Evolutionary conservation across 2,329 filamentous ascomycete species (phyloP).

Genomic region (Calycina herbarum): DNA sequence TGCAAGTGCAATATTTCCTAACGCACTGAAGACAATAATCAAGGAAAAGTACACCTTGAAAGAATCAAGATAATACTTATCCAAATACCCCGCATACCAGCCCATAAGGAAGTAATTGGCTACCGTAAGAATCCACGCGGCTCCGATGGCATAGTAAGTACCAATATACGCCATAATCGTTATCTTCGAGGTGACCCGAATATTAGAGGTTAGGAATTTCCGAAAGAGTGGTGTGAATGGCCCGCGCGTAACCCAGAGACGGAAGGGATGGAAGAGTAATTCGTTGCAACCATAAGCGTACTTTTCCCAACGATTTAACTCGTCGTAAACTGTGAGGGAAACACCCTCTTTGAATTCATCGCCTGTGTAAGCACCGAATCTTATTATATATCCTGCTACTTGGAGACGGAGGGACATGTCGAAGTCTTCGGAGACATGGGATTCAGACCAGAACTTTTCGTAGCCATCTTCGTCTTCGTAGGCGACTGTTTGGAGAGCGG

Average conservation of each 20-base stretch:
- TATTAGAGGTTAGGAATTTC: slow-evolving; percentile 59
- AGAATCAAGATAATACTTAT: slow-evolving; percentile 66
- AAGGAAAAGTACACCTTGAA: slow-evolving; percentile 65
- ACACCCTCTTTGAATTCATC: slow-evolving; percentile 73
- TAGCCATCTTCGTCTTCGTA: slow-evolving; percentile 52
- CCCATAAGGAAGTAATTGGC: slow-evolving; percentile 72
- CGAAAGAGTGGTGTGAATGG: slow-evolving; percentile 66
- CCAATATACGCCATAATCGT: slow-evolving; percentile 71
- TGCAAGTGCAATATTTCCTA: slow-evolving; percentile 50
- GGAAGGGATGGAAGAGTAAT: slow-evolving; percentile 66
- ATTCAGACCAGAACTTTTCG: slow-evolving; percentile 72
- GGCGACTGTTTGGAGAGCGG: slow-evolving; percentile 57
- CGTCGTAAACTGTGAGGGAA: slow-evolving; percentile 71
- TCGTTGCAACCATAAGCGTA: slow-evolving; percentile 72
- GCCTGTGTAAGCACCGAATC: slow-evolving; percentile 67
- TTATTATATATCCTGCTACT: slow-evolving; percentile 65
- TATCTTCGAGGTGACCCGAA: slow-evolving; percentile 64
- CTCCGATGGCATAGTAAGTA: slow-evolving; percentile 61
- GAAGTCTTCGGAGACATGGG: slow-evolving; percentile 75
- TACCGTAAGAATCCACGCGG: slow-evolving; percentile 63
- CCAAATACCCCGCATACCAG: slow-evolving; percentile 66
- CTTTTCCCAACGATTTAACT: slow-evolving; percentile 71
- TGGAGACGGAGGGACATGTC: slow-evolving; percentile 74
- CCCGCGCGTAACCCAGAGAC: slow-evolving; percentile 59
- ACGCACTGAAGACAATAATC: slow-evolving; percentile 61